Base-by-base conservation (phyloP, 2,329 filamentous ascomycete species). In the Fusarium sp. region DNA sequence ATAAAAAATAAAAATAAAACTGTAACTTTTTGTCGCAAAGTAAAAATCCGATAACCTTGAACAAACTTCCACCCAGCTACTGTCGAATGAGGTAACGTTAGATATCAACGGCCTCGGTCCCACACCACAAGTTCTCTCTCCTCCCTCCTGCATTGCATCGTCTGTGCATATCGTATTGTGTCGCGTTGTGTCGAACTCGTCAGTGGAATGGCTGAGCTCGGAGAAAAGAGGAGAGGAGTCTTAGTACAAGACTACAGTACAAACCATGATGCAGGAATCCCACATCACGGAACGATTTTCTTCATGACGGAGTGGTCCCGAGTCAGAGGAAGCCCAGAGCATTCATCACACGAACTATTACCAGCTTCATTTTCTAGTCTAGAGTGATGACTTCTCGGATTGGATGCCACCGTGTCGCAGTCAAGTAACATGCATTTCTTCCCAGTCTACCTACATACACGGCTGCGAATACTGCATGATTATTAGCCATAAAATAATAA, bases 391-490 rank as follows among this genome's bases (percentile, higher is more conserved):
- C 61, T 69, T 51, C 29, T 61, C 45, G 69, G 66, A 74, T 74
- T 74, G 71, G 66, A 58, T 69, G 67, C 69, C 61, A 67, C 57
- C 51, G 51, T 45, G 10, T 62, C 42, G 52, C 48, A 37, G 48
- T 47, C 65, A 24, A 54, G 48, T 54, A 70, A n/a, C 34, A 32
- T 45, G 60, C 62, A 67, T 61, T 47, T 29, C 24, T 55, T 60
- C n/a, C 40, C 44, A 24, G 37, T 37, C 16, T 37, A 37, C 34
- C 34, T n/a, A 37, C 34, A 37, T 11, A 20, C 30, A 16, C 37
- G 57, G 16, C 45, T 55, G 24, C 47, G 40, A 54, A 27, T 24
- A 65, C 48, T 37, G 34, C n/a, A 7, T 27, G 56, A 49, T 70
- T 48, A 34, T 46, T 61, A 67, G 37, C 44, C 41, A 45, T 54